Evolutionary conservation across 495 filamentous ascomycete genomes (phyloP).

Genomic region (Bathelium albidoporum): DNA sequence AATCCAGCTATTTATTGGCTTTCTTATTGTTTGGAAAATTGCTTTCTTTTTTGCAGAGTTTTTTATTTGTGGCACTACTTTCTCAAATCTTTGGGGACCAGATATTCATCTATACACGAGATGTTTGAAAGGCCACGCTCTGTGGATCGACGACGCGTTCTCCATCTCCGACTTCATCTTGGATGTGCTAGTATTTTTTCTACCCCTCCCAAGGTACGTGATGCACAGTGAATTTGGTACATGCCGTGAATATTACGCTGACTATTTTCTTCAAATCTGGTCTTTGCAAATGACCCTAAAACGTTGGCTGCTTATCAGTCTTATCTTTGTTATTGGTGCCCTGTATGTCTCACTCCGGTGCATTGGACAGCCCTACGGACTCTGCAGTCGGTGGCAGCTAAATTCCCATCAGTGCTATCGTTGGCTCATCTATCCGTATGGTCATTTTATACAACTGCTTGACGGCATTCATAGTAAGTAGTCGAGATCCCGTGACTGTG

Average conservation of each 20-base stretch:
- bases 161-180: background rate
- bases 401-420: background rate
- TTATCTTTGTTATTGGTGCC: background rate
- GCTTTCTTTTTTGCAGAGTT: background rate
- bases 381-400: background rate
- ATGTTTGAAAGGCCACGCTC: background rate
- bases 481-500: background rate
- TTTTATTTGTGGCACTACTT: background rate
- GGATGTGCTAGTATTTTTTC: background rate
- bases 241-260: background rate
- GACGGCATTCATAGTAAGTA: background rate
- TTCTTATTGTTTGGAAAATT: background rate
- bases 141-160: background rate
- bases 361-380: background rate
- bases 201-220: background rate
- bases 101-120: background rate
- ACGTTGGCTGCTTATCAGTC: background rate
- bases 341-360: background rate
- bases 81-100: background rate
- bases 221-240: background rate
- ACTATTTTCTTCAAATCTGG: background rate
- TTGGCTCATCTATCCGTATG: background rate
- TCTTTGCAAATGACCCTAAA: background rate
- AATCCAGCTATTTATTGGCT: background rate
- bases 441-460: background rate